Evolutionary conservation across 1,284 basidiomycete genomes (phyloP), one percentile per base, ranked within the genome.

Genomic region (Ceratobasidium sp.): DNA sequence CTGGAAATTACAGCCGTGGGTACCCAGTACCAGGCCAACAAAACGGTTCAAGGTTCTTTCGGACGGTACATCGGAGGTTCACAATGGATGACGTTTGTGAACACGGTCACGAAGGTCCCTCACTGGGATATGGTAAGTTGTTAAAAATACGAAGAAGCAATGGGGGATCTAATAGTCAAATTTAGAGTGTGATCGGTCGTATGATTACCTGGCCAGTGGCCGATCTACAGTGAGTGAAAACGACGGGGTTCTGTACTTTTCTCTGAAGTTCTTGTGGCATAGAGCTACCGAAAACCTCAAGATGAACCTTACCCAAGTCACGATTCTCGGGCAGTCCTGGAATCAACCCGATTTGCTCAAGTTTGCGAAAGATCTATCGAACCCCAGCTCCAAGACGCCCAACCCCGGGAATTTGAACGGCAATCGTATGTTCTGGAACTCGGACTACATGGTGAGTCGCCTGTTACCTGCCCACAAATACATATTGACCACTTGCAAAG

Each of bases 371-470:
- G 56, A 74, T 19, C 37, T 79, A 29, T 37, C n/a, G n/a, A n/a
- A n/a, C n/a, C n/a, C n/a, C n/a, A n/a, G n/a, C n/a, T n/a, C n/a
- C n/a, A n/a, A n/a, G n/a, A n/a, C n/a, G n/a, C n/a, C n/a, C n/a
- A n/a, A n/a, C n/a, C n/a, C n/a, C n/a, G n/a, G n/a, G n/a, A n/a
- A n/a, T n/a, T 37, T 68, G 66, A 44, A 9, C 4, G 1, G 54
- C 17, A 17, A 1, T 49, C 19, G 51, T 29, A 70, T 52, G 68
- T 92, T 92, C 82, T 92, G 87, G 81, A 85, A 86, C n/a, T 90
- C 89, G 77, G 91, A 92, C 80, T 92, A 91, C 80, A 90, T 92
- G 89, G 90, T 89, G n/a, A n/a, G n/a, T n/a, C n/a, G n/a, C n/a
- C n/a, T n/a, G n/a, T n/a, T n/a, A n/a, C n/a, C n/a, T n/a, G n/a